These are phyloP conservation scores for Chrysoporthe austroafricana DNA, from an alignment of 2,329 filamentous ascomycete species.

Conservation along the genomic window DNA sequence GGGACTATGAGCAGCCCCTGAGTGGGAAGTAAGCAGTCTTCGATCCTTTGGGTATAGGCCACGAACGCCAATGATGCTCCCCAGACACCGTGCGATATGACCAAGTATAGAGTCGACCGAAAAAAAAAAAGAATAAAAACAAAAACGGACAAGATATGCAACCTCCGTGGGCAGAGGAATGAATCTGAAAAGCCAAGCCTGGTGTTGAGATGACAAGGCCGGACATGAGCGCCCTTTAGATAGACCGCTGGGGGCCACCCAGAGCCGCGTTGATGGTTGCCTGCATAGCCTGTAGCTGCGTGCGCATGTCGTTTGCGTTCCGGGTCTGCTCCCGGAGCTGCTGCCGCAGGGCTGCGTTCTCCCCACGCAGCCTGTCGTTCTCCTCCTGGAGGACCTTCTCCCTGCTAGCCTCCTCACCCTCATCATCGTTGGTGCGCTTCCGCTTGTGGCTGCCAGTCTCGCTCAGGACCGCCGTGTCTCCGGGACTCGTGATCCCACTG, in stretches of 20 bases:
- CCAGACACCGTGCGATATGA: slow-evolving; percentile 1
- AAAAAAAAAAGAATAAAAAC: neutral
- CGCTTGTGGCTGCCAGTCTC: slow-evolving; percentile 48
- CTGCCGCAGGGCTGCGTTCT: slow-evolving; percentile 63
- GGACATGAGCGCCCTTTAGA: neutral
- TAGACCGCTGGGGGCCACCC: slow-evolving; percentile 15
- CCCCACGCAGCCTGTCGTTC: slow-evolving; percentile 67
- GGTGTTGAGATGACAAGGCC: neutral
- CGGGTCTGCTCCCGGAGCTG: slow-evolving; percentile 54
- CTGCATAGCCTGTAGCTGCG: slow-evolving; percentile 52
- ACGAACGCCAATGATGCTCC: slow-evolving; percentile 12
- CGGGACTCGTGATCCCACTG: slow-evolving; percentile 14
- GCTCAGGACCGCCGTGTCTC: neutral
- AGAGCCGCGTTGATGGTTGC: slow-evolving; percentile 39
- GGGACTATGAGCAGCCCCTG: neutral
- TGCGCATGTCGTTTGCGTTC: slow-evolving; percentile 52
- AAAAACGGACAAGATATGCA: neutral
- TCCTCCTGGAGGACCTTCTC: slow-evolving; percentile 61
- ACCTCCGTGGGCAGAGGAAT: neutral
- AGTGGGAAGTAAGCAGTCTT: neutral
- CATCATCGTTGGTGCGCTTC: slow-evolving; percentile 44
- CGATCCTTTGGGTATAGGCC: neutral
- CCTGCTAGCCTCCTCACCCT: slow-evolving; percentile 4
- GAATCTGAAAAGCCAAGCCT: neutral
- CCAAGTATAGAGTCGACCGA: neutral